phyloP scores from a whole-genome alignment of 1,284 basidiomycete genomes.

The Crepidotus sp. region DNA sequence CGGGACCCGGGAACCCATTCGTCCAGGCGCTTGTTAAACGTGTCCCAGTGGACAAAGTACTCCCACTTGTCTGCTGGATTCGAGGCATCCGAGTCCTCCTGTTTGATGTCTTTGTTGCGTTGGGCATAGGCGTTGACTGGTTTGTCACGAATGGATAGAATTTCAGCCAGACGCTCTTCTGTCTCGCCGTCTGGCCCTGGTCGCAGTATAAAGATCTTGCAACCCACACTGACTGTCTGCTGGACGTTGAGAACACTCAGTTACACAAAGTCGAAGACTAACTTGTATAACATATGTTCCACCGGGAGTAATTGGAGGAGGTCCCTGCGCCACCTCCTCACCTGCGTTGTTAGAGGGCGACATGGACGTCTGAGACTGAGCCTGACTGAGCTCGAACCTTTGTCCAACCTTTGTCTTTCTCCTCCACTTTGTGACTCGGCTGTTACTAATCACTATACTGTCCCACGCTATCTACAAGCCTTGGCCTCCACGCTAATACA shows the following conservation, averaged over 20 bases:
- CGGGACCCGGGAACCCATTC: constrained; percentile 95
- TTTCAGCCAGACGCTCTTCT: constrained; percentile 88
- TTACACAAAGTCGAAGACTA: constrained; percentile 10
- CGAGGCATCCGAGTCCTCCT: constrained; percentile 35
- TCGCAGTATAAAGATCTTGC: constrained; percentile 86
- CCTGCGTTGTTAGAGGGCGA: constrained; percentile 9
- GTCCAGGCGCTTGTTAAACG: constrained; percentile 97
- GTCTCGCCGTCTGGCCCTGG: constrained; percentile 62
- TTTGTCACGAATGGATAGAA: constrained; percentile 86
- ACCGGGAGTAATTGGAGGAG: constrained; percentile 59
- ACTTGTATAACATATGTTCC: constrained; percentile 69
- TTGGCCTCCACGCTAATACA: constrained; percentile 39
- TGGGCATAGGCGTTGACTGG: constrained; percentile 56
- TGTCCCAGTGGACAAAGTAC: constrained; percentile 96
- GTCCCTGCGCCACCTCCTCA: constrained; percentile 21
- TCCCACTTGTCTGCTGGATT: constrained; percentile 76
- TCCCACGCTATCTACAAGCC: not conserved
- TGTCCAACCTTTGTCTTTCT: not conserved
- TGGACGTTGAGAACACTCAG: constrained; percentile 17
- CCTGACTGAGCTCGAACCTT: not conserved
- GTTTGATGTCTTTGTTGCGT: constrained; percentile 30
- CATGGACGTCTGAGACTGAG: constrained; percentile 1
- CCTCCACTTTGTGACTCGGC: constrained; percentile 1
- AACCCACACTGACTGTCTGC: constrained; percentile 82
- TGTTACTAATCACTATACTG: not conserved